Conservation (phyloP, 1,139 yeast species). For the Casaregolazyma lundiana region DNA sequence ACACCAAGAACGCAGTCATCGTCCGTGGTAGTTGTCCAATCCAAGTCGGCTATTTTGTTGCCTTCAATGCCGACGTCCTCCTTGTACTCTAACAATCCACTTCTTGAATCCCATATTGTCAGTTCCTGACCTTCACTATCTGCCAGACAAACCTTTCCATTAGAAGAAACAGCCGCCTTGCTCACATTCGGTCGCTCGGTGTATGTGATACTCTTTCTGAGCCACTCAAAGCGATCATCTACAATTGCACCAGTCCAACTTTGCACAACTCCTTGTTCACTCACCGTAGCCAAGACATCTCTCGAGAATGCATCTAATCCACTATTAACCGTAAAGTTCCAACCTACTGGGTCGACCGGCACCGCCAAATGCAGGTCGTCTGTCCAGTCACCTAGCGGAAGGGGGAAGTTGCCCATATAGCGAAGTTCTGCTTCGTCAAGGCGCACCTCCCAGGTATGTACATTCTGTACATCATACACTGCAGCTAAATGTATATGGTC, state of each 20-base stretch:
- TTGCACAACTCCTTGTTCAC: constrained; percentile 50
- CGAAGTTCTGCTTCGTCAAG: constrained; percentile 8
- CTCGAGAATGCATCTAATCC: constrained; percentile 39
- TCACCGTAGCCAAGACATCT: constrained; percentile 56
- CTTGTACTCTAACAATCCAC: constrained; percentile 63
- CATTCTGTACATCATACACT: constrained; percentile 12
- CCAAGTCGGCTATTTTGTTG: constrained; percentile 49
- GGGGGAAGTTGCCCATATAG: constrained; percentile 24
- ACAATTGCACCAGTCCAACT: constrained; percentile 42
- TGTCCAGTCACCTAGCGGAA: constrained; percentile 22
- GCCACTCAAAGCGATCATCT: constrained; percentile 42
- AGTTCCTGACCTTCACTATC: constrained; percentile 48
- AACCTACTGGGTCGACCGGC: constrained; percentile 65
- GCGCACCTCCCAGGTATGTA: constrained; percentile 19
- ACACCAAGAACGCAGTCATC: constrained; percentile 74
- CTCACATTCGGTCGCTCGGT: constrained; percentile 55
- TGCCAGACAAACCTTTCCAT: constrained; percentile 69
- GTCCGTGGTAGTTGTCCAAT: constrained; percentile 69
- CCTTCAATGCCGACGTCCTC: constrained; percentile 36
- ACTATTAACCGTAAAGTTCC: constrained; percentile 37
- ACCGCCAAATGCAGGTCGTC: constrained; percentile 46
- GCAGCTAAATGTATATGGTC: constrained; percentile 13
- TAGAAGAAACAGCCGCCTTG: constrained; percentile 66
- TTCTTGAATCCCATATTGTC: constrained; percentile 71
- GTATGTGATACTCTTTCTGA: constrained; percentile 41